Evolutionary conservation across 805 yeast species (phyloP), one percentile per base, ranked within the genome.

Genomic region (Brettanomyces bruxellensis): DNA sequence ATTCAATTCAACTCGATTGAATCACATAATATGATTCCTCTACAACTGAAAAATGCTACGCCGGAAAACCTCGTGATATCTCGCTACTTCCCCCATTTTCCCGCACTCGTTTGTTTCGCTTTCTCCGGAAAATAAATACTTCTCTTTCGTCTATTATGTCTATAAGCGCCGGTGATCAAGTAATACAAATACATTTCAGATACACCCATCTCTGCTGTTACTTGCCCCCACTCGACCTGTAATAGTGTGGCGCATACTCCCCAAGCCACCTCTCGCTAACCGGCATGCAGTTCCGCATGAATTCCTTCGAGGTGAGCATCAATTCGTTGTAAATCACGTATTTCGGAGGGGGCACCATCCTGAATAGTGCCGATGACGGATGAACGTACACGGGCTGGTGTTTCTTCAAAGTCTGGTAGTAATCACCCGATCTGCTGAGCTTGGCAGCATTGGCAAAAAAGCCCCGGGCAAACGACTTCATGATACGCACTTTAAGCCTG

Each of bases 281-380:
- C 0, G 88, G 78, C 62, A 86, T 76, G 56, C 89, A 81, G 53
- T 83, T 83, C 48, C 90, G 73, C 88, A 93, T 86, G 62, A 80
- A 91, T 66, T 90, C 97, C 60, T 83, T 86, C 25, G 88, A 76
- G 0, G 99, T 91, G 42, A 85, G 64, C 43, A 91, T 83, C 55
- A 91, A 67, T 50, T 91, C 95, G 56, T 89, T 88, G 60, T 87
- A 93, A 13, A 91, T 68, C 5, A 93, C 69, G 45, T 78, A 68
- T 51, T 78, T 83, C 3, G 90, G 83, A 0, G 89, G 90, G 22
- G 93, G 95, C 48, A 78, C 81, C 11, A 68, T 66, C 11, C 71
- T 68, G 55, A 76, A 79, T 30, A 91, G 59, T 0, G 81, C 77
- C 0, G 95, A 85, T 0, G 95, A 83, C 0, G 99, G 99, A 56